These are phyloP conservation scores for Daldinia bambusicola DNA, from an alignment of 495 filamentous ascomycete genomes.

Conservation along the genomic window DNA sequence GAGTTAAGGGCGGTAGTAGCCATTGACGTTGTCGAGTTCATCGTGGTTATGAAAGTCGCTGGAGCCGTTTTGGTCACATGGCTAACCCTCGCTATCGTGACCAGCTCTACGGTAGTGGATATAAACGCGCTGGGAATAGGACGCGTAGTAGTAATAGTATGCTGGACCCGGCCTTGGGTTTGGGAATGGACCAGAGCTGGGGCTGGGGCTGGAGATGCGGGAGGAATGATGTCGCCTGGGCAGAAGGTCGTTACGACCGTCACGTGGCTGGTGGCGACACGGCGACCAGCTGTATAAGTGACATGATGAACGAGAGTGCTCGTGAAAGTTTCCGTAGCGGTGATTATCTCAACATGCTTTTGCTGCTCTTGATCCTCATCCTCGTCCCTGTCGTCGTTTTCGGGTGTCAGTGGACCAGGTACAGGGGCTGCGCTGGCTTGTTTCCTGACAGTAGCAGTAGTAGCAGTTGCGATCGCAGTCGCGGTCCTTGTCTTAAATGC, in stretches of 20 bases:
- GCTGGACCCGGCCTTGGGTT: background rate
- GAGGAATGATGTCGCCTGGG: slow-evolving; percentile 18
- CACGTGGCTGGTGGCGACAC: slow-evolving; percentile 23
- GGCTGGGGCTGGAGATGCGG: background rate
- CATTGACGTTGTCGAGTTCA: background rate
- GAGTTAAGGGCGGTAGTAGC: background rate
- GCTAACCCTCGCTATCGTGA: slow-evolving; percentile 5
- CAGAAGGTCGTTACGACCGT: slow-evolving; percentile 39
- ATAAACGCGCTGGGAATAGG: background rate
- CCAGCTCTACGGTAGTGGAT: background rate
- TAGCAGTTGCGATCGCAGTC: background rate
- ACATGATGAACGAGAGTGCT: slow-evolving; percentile 34
- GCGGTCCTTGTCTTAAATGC: slow-evolving; percentile 8
- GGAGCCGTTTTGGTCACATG: background rate
- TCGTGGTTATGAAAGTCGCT: background rate
- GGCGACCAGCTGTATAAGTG: slow-evolving; percentile 22
- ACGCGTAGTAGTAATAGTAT: background rate
- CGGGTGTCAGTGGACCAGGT: background rate
- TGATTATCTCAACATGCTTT: background rate
- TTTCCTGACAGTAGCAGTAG: slow-evolving; percentile 13
- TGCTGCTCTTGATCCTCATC: slow-evolving; percentile 11
- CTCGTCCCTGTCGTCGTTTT: slow-evolving; percentile 15
- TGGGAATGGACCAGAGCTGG: background rate
- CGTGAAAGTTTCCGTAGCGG: slow-evolving; percentile 31
- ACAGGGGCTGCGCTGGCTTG: slow-evolving; percentile 15